These are phyloP conservation scores for Boletus coccyginus DNA, from an alignment of 768 basidiomycete species.

Conservation along the genomic window DNA sequence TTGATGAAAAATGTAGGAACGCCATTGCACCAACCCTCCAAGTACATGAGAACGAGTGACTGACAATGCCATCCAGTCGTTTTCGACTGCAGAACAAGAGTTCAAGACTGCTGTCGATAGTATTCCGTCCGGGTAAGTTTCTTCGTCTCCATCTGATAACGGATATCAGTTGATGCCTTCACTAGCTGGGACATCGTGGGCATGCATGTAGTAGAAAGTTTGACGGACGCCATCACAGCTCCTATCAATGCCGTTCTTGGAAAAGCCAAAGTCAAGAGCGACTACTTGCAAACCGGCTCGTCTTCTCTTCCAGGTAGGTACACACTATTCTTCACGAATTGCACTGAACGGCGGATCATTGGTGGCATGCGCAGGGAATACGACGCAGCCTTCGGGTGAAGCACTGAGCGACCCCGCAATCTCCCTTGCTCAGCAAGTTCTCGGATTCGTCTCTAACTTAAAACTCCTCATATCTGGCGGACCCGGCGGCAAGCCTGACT, in stretches of 20 bases:
- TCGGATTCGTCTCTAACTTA: conserved; percentile 7
- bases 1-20: conserved; percentile 15
- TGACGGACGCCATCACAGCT: conserved; percentile 11
- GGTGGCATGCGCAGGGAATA: not conserved
- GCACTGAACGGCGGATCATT: not conserved
- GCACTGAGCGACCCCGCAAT: conserved; percentile 12
- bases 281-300: conserved; percentile 11
- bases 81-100: conserved; percentile 11
- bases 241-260: conserved; percentile 12
- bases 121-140: conserved; percentile 12
- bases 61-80: conserved; percentile 6
- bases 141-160: not conserved
- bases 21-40: too few relatives aligned
- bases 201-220: conserved; percentile 15
- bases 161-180: not conserved
- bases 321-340: not conserved
- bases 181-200: conserved; percentile 12
- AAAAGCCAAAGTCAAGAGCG: conserved; percentile 7
- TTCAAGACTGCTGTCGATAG: conserved; percentile 16
- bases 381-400: conserved; percentile 8
- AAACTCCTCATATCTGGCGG: conserved; percentile 13
- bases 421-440: conserved; percentile 6
- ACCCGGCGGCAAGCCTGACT: conserved; percentile 12
- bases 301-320: not conserved
- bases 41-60: not conserved